Percentiles rank a stretch among this genome's conserved stretches.
Conservation (phyloP, 805 yeast genomes). For the Maudiozyma saulgeensis region DNA sequence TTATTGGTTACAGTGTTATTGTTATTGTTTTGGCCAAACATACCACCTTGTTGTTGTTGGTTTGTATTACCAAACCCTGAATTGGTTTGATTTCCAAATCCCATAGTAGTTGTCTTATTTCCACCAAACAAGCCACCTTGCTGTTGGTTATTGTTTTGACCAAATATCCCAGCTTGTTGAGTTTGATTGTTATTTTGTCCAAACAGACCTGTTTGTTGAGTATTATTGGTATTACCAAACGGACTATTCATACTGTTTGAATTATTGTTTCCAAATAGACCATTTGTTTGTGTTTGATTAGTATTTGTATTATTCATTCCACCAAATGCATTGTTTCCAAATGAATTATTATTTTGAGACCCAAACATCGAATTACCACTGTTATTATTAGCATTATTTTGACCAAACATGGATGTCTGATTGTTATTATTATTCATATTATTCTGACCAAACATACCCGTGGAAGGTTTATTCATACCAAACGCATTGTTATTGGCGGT, state of each 20-base stretch:
- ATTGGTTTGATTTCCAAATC: constrained; percentile 1
- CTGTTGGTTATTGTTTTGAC: constrained; percentile 18
- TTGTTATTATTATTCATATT: constrained; percentile 8
- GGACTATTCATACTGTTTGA: constrained; percentile 9
- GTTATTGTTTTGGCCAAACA: constrained; percentile 23
- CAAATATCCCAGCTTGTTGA: constrained; percentile 31
- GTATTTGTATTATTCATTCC: background rate
- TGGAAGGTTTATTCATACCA: constrained; percentile 23
- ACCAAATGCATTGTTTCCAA: background rate
- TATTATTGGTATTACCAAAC: background rate
- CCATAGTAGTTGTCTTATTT: constrained; percentile 12
- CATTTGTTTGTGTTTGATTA: background rate
- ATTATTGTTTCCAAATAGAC: constrained; percentile 14
- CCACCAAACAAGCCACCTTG: constrained; percentile 29
- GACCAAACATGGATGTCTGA: constrained; percentile 28
- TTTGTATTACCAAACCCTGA: background rate
- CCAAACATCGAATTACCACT: constrained; percentile 16
- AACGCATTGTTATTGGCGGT: constrained; percentile 20
- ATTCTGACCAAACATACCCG: constrained; percentile 8
- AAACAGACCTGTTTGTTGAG: constrained; percentile 7
- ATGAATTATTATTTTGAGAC: constrained; percentile 4
- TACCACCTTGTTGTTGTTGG: constrained; percentile 21
- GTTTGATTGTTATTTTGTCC: constrained; percentile 1
- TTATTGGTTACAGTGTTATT: background rate
- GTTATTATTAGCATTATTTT: constrained; percentile 9